Percentiles rank a stretch among this genome's conserved stretches.
Evolutionary conservation across 1,139 yeast genomes (phyloP).

Genomic region (Magnusiomyces paraingens): DNA sequence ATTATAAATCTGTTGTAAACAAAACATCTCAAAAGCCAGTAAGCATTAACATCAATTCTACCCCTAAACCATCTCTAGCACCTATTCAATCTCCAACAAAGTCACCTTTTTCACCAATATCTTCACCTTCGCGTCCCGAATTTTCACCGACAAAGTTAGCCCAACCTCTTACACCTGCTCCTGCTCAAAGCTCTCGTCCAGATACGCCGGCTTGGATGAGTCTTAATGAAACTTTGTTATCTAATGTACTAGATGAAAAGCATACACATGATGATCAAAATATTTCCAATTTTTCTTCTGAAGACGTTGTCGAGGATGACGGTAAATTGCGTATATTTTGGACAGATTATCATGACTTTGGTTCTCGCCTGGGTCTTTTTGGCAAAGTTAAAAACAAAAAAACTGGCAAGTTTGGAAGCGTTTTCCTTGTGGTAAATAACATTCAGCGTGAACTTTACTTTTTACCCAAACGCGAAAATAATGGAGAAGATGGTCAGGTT

Average conservation of each 20-base stretch:
- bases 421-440: conserved; percentile 70
- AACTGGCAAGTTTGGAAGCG: conserved; percentile 49
- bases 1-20: background rate
- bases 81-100: background rate
- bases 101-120: background rate
- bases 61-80: background rate
- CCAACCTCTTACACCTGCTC: conserved; percentile 18
- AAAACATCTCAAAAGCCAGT: background rate
- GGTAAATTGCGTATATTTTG: conserved; percentile 70
- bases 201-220: conserved; percentile 15
- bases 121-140: background rate
- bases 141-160: background rate
- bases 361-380: conserved; percentile 62
- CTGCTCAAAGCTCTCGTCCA: conserved; percentile 10
- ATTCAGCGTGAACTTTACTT: conserved; percentile 68
- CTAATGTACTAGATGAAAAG: background rate
- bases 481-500: conserved; percentile 36
- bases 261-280: background rate
- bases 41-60: background rate
- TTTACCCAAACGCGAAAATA: conserved; percentile 45
- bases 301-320: conserved; percentile 30
- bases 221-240: conserved; percentile 8
- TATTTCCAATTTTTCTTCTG: conserved; percentile 10
- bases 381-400: conserved; percentile 54
- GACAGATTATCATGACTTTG: conserved; percentile 83